Conservation (phyloP, 768 basidiomycete genomes). For the Imleria badia region DNA sequence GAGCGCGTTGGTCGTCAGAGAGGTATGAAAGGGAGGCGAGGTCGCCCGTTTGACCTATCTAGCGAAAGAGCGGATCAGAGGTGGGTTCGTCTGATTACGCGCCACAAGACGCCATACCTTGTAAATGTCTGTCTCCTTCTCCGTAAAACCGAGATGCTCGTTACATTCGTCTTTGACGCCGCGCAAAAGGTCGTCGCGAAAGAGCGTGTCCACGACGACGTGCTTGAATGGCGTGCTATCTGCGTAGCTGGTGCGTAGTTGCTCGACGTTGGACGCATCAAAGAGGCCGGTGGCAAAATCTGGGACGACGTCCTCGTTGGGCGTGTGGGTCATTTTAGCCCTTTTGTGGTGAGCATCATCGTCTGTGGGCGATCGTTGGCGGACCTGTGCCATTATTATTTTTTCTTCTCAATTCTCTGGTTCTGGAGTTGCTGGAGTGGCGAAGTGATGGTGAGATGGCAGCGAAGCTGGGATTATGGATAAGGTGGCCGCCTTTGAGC, state of each 20-base stretch:
- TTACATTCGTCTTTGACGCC: conserved; percentile 85
- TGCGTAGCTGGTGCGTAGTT: conserved; percentile 56
- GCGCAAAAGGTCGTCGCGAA: conserved; percentile 78
- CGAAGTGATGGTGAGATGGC: background rate
- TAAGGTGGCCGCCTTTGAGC: background rate
- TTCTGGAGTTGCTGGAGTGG: background rate
- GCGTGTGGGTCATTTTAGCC: conserved; percentile 38
- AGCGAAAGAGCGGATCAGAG: conserved; percentile 3
- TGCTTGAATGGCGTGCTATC: conserved; percentile 76
- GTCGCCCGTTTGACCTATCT: conserved; percentile 98
- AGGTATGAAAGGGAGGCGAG: conserved; percentile 91
- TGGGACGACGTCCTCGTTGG: conserved; percentile 15
- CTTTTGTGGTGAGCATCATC: conserved; percentile 33
- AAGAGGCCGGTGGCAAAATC: conserved; percentile 48
- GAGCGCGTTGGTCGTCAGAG: conserved; percentile 68
- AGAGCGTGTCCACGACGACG: conserved; percentile 74
- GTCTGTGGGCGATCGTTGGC: conserved; percentile 42
- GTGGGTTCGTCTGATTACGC: background rate
- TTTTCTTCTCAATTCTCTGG: background rate
- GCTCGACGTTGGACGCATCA: conserved; percentile 52
- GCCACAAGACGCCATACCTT: conserved; percentile 55
- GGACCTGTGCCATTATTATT: conserved; percentile 46
- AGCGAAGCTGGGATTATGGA: background rate
- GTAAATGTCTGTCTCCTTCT: conserved; percentile 99
- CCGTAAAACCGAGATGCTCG: conserved; percentile 73